Percentiles rank a stretch among this genome's conserved stretches.
phyloP scores from a whole-genome alignment of 2,329 filamentous ascomycete genomes.

The Xylaria sp. region DNA sequence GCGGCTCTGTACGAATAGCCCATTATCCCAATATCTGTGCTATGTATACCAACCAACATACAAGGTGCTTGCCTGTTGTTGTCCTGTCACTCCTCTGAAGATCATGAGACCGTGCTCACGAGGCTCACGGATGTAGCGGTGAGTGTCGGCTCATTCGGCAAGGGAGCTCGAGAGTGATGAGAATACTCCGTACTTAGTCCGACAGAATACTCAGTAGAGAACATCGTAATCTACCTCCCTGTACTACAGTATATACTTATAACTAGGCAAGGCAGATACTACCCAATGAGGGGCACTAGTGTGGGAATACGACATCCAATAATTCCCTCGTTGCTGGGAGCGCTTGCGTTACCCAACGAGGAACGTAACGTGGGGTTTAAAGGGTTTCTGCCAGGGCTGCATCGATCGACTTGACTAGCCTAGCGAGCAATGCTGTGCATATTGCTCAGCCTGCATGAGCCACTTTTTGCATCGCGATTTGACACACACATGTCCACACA shows the following conservation, averaged over 20 bases:
- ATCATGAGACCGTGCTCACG: constrained; percentile 11
- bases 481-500: neutral
- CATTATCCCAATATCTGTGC: neutral
- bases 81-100: neutral
- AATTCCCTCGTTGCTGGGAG: neutral
- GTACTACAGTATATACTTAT: neutral
- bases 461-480: constrained; percentile 18
- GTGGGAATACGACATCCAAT: neutral
- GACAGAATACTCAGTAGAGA: too few species aligned
- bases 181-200: too few species aligned
- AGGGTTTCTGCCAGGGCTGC: constrained; percentile 21
- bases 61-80: constrained; percentile 1
- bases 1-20: neutral
- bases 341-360: neutral
- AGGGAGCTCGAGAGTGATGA: neutral
- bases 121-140: constrained; percentile 15
- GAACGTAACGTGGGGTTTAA: constrained; percentile 5
- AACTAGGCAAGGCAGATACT: neutral
- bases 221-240: neutral
- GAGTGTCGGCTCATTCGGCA: constrained; percentile 19
- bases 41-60: neutral
- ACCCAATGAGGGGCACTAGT: neutral
- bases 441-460: constrained; percentile 25
- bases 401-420: constrained; percentile 8
- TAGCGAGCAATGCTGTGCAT: constrained; percentile 22